A percentile compares a stretch with the other conserved stretches of the same genome.
Conservation (phyloP, 176 grass and related monocot species). For the Oryza meyeriana region DNA sequence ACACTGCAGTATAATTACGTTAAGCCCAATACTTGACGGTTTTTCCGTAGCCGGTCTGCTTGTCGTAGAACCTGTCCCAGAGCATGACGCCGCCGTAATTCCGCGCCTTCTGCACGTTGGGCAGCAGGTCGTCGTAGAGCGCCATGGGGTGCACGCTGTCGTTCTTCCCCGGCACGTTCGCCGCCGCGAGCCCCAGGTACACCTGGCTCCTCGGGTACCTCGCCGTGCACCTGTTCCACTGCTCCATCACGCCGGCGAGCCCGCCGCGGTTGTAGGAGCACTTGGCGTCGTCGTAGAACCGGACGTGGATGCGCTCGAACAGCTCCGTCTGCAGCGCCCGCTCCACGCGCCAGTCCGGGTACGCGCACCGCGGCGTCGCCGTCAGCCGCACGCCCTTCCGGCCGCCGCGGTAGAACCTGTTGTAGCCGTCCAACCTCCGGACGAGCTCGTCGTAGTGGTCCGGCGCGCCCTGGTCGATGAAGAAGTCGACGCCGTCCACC, state of each 20-base stretch:
- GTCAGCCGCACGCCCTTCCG: background rate
- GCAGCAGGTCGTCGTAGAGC: conserved; percentile 7
- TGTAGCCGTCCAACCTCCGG: background rate
- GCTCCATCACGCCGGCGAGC: background rate
- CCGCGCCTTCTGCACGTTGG: conserved; percentile 1
- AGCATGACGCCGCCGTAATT: conserved; percentile 41
- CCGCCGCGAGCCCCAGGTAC: conserved; percentile 4
- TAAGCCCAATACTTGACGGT: conserved; percentile 27
- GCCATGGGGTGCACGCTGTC: background rate
- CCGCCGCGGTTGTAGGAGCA: conserved; percentile 30
- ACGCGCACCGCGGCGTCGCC: conserved; percentile 56
- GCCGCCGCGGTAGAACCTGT: background rate
- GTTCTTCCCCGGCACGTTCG: background rate
- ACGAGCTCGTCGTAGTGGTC: conserved; percentile 31
- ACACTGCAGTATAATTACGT: background rate
- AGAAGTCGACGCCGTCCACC: conserved; percentile 21
- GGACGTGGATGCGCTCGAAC: conserved; percentile 64
- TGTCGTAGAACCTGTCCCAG: conserved; percentile 36
- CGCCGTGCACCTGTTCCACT: conserved; percentile 33
- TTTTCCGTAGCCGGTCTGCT: background rate
- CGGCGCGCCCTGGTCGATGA: background rate
- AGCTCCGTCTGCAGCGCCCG: conserved; percentile 38
- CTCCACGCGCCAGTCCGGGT: conserved; percentile 24
- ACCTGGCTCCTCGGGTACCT: background rate
- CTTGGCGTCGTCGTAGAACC: conserved; percentile 54